Percentiles rank a stretch among this genome's conserved stretches.
Evolutionary conservation across 2,329 filamentous ascomycete genomes (phyloP).

Genomic region (Pyricularia grisea): DNA sequence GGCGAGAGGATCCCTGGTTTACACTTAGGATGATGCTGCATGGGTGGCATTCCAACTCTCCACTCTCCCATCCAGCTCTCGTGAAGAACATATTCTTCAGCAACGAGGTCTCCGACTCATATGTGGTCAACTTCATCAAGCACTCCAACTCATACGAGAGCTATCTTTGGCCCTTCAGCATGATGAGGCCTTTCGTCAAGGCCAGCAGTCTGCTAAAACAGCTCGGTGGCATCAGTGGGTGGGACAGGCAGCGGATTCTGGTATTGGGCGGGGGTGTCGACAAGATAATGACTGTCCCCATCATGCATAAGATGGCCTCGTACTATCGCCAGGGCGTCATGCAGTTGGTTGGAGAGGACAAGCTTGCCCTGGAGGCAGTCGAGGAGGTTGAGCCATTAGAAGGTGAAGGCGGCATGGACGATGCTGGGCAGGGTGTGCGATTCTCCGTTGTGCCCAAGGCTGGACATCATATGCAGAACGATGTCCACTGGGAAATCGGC

Average conservation of each 20-base stretch:
- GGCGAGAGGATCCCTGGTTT: conserved; percentile 36
- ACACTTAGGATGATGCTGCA: conserved; percentile 34
- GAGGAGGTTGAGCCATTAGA: conserved; percentile 8
- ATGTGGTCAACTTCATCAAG: conserved; percentile 31
- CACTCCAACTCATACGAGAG: conserved; percentile 39
- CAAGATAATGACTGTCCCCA: conserved; percentile 26
- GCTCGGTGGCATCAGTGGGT: not conserved
- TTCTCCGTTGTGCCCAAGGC: conserved; percentile 31
- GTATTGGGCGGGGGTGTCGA: conserved; percentile 30
- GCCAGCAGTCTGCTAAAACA: conserved; percentile 21
- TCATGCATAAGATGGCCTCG: conserved; percentile 27
- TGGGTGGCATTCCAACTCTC: conserved; percentile 38
- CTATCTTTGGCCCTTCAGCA: conserved; percentile 40
- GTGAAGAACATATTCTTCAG: conserved; percentile 42
- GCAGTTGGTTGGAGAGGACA: conserved; percentile 18
- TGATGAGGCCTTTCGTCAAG: conserved; percentile 28
- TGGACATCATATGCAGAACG: conserved; percentile 45
- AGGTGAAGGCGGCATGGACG: conserved; percentile 16
- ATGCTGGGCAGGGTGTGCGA: conserved; percentile 25
- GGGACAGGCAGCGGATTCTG: conserved; percentile 20
- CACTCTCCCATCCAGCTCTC: conserved; percentile 39
- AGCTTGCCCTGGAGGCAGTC: conserved; percentile 16
- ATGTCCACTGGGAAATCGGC: conserved; percentile 36
- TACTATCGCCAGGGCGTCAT: conserved; percentile 25
- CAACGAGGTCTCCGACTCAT: conserved; percentile 24